Conservation (phyloP, 805 yeast genomes). For the Yarrowia bubula region DNA sequence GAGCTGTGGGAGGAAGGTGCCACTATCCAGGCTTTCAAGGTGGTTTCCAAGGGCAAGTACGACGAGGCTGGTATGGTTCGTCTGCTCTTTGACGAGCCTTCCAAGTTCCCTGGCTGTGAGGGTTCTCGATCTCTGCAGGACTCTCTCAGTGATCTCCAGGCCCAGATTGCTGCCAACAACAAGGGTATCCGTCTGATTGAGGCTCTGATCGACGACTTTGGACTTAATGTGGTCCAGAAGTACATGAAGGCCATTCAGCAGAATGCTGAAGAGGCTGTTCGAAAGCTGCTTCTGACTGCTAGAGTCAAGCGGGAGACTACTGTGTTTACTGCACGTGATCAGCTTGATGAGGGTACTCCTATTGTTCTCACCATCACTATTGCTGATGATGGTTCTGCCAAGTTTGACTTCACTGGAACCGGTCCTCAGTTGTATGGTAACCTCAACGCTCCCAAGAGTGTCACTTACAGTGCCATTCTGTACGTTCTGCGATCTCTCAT, state of each 20-base stretch:
- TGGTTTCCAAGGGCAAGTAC: slow-evolving; percentile 69
- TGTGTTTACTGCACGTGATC: slow-evolving; percentile 35
- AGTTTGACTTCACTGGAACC: slow-evolving; percentile 82
- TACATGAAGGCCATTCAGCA: slow-evolving; percentile 82
- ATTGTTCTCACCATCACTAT: slow-evolving; percentile 37
- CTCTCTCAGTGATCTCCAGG: slow-evolving; percentile 78
- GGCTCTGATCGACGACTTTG: slow-evolving; percentile 60
- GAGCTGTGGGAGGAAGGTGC: slow-evolving; percentile 90
- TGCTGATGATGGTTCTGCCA: slow-evolving; percentile 54
- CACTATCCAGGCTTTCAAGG: slow-evolving; percentile 70
- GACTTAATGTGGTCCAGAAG: slow-evolving; percentile 54
- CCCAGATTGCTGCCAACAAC: slow-evolving; percentile 85
- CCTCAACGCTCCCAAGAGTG: slow-evolving; percentile 88
- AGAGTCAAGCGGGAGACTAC: slow-evolving; percentile 37
- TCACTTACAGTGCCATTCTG: slow-evolving; percentile 82
- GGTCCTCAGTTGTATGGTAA: slow-evolving; percentile 87
- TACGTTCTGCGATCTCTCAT: slow-evolving; percentile 85
- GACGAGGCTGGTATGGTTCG: slow-evolving; percentile 68
- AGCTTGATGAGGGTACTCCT: slow-evolving; percentile 41
- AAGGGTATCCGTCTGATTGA: slow-evolving; percentile 72
- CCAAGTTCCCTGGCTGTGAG: slow-evolving; percentile 78
- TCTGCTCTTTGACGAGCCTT: slow-evolving; percentile 68
- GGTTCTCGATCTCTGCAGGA: slow-evolving; percentile 85
- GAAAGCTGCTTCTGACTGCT: slow-evolving; percentile 44
- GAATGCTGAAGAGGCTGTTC: slow-evolving; percentile 74